Percentiles rank a stretch among this genome's conserved stretches.
Conservation (phyloP, 2,329 filamentous ascomycete species). For the Sporothrix pallida region DNA sequence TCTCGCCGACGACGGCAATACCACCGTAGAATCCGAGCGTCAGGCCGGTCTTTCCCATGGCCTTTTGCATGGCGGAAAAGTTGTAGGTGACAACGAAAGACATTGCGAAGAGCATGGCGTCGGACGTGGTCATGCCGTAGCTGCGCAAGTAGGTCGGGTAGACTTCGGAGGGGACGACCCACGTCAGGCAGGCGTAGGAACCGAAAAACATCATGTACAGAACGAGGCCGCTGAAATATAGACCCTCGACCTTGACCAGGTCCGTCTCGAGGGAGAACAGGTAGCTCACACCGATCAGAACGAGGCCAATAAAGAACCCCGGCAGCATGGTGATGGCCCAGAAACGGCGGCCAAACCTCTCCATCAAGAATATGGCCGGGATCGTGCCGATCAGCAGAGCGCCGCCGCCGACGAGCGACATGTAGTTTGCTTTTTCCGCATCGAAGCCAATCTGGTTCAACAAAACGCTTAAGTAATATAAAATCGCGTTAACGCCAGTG, state of each 20-base stretch:
- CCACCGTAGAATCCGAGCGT: slow-evolving; percentile 75
- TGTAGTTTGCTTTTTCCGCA: slow-evolving; percentile 67
- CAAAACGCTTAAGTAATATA: slow-evolving; percentile 74
- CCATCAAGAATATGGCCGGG: slow-evolving; percentile 73
- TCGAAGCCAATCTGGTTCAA: slow-evolving; percentile 73
- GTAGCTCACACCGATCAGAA: slow-evolving; percentile 70
- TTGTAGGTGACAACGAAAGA: slow-evolving; percentile 79
- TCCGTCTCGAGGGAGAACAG: slow-evolving; percentile 57
- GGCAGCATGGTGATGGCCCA: slow-evolving; percentile 76
- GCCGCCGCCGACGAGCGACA: slow-evolving; percentile 75
- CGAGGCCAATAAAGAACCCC: slow-evolving; percentile 71
- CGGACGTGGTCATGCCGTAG: slow-evolving; percentile 75
- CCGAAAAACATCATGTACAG: slow-evolving; percentile 74
- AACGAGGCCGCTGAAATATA: slow-evolving; percentile 71
- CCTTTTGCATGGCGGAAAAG: slow-evolving; percentile 71
- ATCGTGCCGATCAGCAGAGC: slow-evolving; percentile 70
- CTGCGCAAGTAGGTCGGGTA: slow-evolving; percentile 74
- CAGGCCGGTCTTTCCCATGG: slow-evolving; percentile 70
- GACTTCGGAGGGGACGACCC: slow-evolving; percentile 71
- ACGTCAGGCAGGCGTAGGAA: slow-evolving; percentile 67
- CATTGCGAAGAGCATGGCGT: slow-evolving; percentile 70
- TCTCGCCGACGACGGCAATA: slow-evolving; percentile 71
- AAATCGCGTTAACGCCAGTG: slow-evolving; percentile 72
- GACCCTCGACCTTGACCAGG: slow-evolving; percentile 57
- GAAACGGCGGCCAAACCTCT: slow-evolving; percentile 73